phyloP scores from a whole-genome alignment of 176 grass and related monocot genomes.

The Avena sativa region DNA sequence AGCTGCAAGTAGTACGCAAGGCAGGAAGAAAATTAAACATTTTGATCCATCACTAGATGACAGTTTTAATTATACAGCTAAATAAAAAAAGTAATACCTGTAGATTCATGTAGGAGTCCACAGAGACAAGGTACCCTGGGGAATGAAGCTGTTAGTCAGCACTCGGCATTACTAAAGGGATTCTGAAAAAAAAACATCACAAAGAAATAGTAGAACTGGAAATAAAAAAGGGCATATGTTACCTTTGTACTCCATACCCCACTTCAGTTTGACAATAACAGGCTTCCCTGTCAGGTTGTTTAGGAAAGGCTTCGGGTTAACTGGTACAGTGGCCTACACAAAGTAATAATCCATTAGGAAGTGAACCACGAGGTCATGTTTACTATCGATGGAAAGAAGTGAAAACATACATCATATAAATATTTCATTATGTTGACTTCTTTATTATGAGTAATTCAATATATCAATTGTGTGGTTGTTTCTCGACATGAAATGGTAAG shows the following conservation, averaged over 20 bases:
- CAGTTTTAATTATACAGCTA: not conserved
- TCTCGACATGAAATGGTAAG: not conserved
- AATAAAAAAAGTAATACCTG: constrained; percentile 55
- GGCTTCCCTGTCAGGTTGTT: constrained; percentile 89
- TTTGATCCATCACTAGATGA: not conserved
- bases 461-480: not conserved
- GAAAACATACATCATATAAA: not conserved
- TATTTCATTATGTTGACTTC: not conserved
- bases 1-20: constrained; percentile 47
- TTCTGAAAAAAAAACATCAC: constrained; percentile 8
- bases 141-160: constrained; percentile 1
- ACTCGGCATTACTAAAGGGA: not conserved
- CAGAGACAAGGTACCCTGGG: constrained; percentile 86
- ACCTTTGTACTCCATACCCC: constrained; percentile 99
- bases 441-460: not conserved
- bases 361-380: not conserved
- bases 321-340: constrained; percentile 73
- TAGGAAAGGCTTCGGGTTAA: constrained; percentile 96
- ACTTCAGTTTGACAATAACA: constrained; percentile 94
- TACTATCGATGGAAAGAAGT: not conserved
- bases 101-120: constrained; percentile 96
- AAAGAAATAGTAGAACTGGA: not conserved
- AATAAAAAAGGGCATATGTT: constrained; percentile 19
- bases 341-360: constrained; percentile 28
- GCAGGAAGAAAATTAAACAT: not conserved